Percentiles rank a stretch among this genome's conserved stretches.
These are phyloP conservation scores for Trichocladium antarcticum DNA, from an alignment of 495 filamentous ascomycete species.

Conservation along the genomic window DNA sequence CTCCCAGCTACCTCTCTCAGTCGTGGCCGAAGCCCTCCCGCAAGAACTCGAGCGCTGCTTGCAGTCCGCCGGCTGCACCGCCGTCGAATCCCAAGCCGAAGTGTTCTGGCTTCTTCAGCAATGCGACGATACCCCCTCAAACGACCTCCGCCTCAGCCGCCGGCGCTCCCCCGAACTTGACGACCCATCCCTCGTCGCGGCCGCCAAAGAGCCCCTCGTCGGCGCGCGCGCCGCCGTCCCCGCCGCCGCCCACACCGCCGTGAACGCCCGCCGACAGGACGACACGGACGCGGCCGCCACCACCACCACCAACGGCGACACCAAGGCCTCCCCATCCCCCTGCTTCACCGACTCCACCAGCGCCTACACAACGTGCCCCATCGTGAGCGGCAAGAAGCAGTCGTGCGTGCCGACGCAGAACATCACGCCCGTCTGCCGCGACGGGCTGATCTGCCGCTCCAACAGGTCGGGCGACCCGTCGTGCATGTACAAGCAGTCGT, in stretches of 20 bases:
- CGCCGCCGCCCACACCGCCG: constrained; percentile 6
- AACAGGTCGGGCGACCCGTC: constrained; percentile 23
- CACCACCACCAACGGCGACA: constrained; percentile 5
- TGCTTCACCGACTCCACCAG: constrained; percentile 31
- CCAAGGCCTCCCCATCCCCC: constrained; percentile 14
- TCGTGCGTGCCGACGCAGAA: constrained; percentile 30
- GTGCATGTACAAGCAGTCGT: constrained; percentile 36
- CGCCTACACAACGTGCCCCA: constrained; percentile 27
- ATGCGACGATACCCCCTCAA: constrained; percentile 20
- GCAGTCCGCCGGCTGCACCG: constrained; percentile 29
- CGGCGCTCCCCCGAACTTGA: background rate
- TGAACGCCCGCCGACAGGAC: constrained; percentile 7
- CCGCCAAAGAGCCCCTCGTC: constrained; percentile 15
- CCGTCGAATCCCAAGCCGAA: constrained; percentile 27
- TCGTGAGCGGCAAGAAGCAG: constrained; percentile 24
- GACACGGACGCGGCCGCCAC: background rate
- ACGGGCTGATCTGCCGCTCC: constrained; percentile 34
- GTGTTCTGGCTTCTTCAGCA: constrained; percentile 22
- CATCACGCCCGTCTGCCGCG: constrained; percentile 30
- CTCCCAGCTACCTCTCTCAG: constrained; percentile 13
- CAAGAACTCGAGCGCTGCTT: constrained; percentile 31
- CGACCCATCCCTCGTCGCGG: constrained; percentile 4
- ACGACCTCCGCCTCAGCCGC: constrained; percentile 22
- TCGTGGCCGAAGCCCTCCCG: constrained; percentile 10
- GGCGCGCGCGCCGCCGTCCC: constrained; percentile 16